These are phyloP conservation scores for Aspergillus floridensis DNA, from an alignment of 2,329 filamentous ascomycete species.

Conservation along the genomic window DNA sequence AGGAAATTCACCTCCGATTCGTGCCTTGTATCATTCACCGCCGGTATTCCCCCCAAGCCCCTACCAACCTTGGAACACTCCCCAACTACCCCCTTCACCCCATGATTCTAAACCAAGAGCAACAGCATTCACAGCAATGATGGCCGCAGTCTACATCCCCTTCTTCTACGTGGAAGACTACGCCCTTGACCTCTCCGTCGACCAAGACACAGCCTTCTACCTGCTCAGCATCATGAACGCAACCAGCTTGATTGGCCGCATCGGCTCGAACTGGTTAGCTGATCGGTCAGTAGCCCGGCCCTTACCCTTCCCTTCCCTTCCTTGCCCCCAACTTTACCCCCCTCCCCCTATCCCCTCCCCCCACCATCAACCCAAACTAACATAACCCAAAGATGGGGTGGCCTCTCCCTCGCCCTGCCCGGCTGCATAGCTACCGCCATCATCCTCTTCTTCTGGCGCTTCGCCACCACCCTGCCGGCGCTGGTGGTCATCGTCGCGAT, in stretches of 20 bases:
- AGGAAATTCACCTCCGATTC: not conserved
- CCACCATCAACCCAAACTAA: no score
- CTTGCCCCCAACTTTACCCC: no score
- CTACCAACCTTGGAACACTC: no score
- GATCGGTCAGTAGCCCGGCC: not conserved
- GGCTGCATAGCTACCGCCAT: not conserved
- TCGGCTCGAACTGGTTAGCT: conserved; percentile 19
- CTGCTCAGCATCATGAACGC: conserved; percentile 50
- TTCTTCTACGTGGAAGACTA: conserved; percentile 31
- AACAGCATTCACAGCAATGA: conserved; percentile 37
- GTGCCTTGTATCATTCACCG: not conserved
- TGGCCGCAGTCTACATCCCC: not conserved
- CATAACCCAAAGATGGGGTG: not conserved
- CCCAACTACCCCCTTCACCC: not conserved
- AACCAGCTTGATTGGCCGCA: conserved; percentile 46
- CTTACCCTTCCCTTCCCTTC: no score
- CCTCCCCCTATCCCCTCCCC: no score
- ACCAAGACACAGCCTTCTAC: conserved; percentile 28
- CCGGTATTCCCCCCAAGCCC: not conserved
- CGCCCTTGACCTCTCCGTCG: conserved; percentile 36
- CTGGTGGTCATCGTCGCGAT: conserved; percentile 29
- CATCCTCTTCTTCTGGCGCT: not conserved
- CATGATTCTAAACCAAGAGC: not conserved
- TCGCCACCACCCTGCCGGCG: conserved; percentile 24
- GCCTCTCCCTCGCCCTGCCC: not conserved